These are phyloP conservation scores for Rhododendron henanense DNA, from an alignment of 148 eudicot genomes.

Conservation along the genomic window DNA sequence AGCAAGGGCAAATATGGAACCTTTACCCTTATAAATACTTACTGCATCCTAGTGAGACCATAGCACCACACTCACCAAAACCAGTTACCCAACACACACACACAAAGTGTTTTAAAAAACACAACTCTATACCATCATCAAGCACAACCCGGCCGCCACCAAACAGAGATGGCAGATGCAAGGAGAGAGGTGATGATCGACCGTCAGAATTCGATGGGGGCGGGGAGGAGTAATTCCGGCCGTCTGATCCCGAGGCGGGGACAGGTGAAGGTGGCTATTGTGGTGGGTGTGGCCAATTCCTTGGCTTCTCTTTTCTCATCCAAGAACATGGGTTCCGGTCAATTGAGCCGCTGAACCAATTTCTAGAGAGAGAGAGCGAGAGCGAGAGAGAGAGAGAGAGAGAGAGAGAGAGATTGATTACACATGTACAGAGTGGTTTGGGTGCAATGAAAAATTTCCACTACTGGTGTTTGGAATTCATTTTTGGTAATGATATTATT, in stretches of 20 bases:
- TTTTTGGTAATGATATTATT: neutral
- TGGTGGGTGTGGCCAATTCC: constrained; percentile 26
- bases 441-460: neutral
- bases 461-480: neutral
- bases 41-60: neutral
- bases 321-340: neutral
- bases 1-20: neutral
- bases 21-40: neutral
- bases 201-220: constrained; percentile 2
- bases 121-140: neutral
- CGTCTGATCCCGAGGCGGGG: constrained; percentile 38
- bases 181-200: constrained; percentile 5
- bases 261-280: constrained; percentile 32
- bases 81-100: neutral
- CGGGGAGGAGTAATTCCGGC: constrained; percentile 10
- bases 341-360: neutral
- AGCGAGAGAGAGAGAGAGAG: neutral
- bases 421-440: neutral
- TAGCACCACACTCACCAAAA: neutral
- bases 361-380: neutral
- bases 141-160: neutral
- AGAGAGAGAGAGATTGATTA: neutral
- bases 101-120: neutral
- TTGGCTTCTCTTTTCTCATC: constrained; percentile 17
- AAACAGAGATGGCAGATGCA: constrained; percentile 16